phyloP scores from a whole-genome alignment of 148 eudicot genomes.

The Rhododendron williamsianum region DNA sequence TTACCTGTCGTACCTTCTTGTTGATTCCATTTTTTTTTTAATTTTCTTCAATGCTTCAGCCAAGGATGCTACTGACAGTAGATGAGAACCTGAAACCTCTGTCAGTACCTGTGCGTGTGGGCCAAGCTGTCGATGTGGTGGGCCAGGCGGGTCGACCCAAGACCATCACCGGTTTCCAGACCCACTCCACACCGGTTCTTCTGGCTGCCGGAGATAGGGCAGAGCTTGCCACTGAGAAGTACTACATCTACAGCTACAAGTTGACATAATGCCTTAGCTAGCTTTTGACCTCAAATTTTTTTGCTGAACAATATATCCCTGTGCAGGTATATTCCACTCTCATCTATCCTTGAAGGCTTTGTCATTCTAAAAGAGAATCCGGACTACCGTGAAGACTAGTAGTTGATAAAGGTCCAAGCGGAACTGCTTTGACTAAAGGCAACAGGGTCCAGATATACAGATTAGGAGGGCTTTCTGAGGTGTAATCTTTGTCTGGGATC shows the following conservation, averaged over 20 bases:
- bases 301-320: background rate
- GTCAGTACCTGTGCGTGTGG: constrained; percentile 94
- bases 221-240: constrained; percentile 98
- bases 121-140: constrained; percentile 96
- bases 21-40: background rate
- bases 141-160: constrained; percentile 97
- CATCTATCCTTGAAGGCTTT: constrained; percentile 87
- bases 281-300: background rate
- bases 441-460: background rate
- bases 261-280: background rate
- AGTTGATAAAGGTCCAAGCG: background rate
- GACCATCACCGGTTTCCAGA: constrained; percentile 95
- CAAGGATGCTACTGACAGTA: constrained; percentile 87
- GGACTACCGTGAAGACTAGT: constrained; percentile 68
- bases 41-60: constrained; percentile 38
- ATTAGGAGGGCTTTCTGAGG: background rate
- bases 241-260: constrained; percentile 9
- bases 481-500: background rate
- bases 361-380: constrained; percentile 94
- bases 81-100: constrained; percentile 91
- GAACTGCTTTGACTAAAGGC: background rate
- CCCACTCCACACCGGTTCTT: constrained; percentile 91
- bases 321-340: constrained; percentile 79
- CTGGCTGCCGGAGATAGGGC: constrained; percentile 93
- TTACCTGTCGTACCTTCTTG: background rate